Base-by-base conservation (phyloP, 176 grass and related monocot genomes). In the Ampelocalamus luodianensis region DNA sequence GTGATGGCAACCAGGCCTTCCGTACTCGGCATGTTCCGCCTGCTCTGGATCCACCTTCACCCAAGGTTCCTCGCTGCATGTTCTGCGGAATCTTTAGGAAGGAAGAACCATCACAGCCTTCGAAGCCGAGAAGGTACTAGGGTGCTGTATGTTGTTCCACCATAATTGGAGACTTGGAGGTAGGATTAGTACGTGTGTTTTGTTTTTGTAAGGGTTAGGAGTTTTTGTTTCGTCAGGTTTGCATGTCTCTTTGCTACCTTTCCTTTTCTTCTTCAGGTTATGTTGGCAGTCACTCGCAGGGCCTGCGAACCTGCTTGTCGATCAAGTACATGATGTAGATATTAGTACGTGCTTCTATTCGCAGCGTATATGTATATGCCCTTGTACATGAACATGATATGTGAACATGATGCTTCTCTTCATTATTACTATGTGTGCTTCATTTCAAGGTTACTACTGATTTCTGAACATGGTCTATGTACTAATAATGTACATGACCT, bases 21-120 rank as follows among this genome's bases (percentile, higher is more conserved):
- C 68, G 56, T 61, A 45, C 69, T 29, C 68, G 22, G 5, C 17
- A 69, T 86, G 65, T 92, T 49, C 66, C 32, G 1, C 75, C 87
- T 55, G 37, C 84, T 55, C 22, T 51, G 20, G 82, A 89, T 72
- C 83, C 80, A 29, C 80, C 77, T 66, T 89, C 79, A n/a, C 87
- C 84, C 63, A 91, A 87, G 75, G 80, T 84, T 38, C 20, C 51
- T 3, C 61, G 45, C 72, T 88, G 87, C 78, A 37, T 86, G 40
- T 78, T 89, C 69, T 89, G 90, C 15, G 72, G 80, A 67, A 76
- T 86, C 29, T 81, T 82, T 2, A 54, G 74, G n/a, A 86, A 79
- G 87, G 62, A 72, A 80, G 68, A 79, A 43, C n/a, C 77, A 45
- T 65, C 85, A 43, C 44, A 16, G n/a, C 23, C 76, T 32, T 63